A percentile compares a stretch with the other conserved stretches of the same genome.
phyloP scores from a whole-genome alignment of 1,139 yeast species.

The Hemisphaericaspora subhashii region DNA sequence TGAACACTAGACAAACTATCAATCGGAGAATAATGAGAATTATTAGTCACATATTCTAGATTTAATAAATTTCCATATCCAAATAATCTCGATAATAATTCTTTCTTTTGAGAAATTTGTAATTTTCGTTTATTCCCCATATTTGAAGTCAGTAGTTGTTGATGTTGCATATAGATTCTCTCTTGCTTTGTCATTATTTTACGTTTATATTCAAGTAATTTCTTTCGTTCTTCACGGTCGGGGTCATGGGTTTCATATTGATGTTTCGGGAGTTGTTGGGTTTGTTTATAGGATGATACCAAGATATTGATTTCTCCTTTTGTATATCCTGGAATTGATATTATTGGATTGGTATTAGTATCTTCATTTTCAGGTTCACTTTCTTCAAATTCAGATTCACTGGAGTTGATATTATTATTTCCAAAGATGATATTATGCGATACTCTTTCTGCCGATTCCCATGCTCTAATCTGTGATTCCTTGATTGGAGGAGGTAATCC shows the following conservation, averaged over 20 bases:
- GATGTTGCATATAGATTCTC: conserved; percentile 32
- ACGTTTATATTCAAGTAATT: conserved; percentile 34
- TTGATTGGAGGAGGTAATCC: conserved; percentile 29
- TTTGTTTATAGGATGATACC: not conserved
- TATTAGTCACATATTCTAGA: conserved; percentile 44
- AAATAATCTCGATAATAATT: conserved; percentile 37
- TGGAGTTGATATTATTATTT: too few relatives aligned
- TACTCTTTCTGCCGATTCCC: conserved; percentile 49
- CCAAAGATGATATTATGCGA: conserved; percentile 39
- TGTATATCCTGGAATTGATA: conserved; percentile 43
- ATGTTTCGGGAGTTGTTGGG: not conserved
- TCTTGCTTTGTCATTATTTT: conserved; percentile 35
- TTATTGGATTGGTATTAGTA: conserved; percentile 5
- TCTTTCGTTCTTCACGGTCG: conserved; percentile 31
- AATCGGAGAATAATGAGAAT: conserved; percentile 38
- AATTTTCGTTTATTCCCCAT: conserved; percentile 39
- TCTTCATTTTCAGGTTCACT: conserved; percentile 9
- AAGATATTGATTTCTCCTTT: conserved; percentile 25
- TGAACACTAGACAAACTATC: conserved; percentile 40
- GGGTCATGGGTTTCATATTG: conserved; percentile 1
- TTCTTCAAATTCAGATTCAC: conserved; percentile 25
- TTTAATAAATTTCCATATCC: conserved; percentile 42
- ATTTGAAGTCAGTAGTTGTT: too few relatives aligned
- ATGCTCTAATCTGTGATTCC: conserved; percentile 44
- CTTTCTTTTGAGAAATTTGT: conserved; percentile 46